A percentile compares a stretch with the other conserved stretches of the same genome.
Evolutionary conservation across 345 rosid species (phyloP).

Genomic region (Acer yangbiense): DNA sequence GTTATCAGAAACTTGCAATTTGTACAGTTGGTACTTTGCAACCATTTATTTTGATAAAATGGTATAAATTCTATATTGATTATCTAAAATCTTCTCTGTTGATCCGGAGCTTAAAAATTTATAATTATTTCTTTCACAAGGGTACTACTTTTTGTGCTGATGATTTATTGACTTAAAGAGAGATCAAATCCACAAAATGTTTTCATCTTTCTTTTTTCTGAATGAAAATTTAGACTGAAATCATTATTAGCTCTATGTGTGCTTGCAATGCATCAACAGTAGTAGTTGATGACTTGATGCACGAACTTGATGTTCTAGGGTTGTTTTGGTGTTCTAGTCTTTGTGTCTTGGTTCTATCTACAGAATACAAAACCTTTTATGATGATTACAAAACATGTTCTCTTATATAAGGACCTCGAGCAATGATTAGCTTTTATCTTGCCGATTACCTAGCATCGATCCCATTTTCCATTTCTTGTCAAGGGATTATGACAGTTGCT

Average conservation of each 20-base stretch:
- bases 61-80: background rate
- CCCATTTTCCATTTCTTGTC: background rate
- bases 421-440: background rate
- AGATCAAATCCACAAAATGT: background rate
- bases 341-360: background rate
- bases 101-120: background rate
- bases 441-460: background rate
- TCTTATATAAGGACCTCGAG: background rate
- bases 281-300: background rate
- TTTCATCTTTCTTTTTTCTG: background rate
- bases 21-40: background rate
- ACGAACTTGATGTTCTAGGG: background rate
- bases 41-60: background rate
- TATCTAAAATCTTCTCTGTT: background rate
- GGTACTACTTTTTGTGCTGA: background rate
- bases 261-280: background rate
- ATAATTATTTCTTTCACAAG: background rate
- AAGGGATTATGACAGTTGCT: background rate
- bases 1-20: background rate
- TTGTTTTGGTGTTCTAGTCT: background rate
- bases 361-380: background rate
- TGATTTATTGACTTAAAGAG: background rate
- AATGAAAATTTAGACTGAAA: background rate
- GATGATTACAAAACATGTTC: background rate
- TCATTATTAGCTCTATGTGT: background rate